Evolutionary conservation across 1,284 basidiomycete genomes (phyloP).

Genomic region (Ganoderma boninense): DNA sequence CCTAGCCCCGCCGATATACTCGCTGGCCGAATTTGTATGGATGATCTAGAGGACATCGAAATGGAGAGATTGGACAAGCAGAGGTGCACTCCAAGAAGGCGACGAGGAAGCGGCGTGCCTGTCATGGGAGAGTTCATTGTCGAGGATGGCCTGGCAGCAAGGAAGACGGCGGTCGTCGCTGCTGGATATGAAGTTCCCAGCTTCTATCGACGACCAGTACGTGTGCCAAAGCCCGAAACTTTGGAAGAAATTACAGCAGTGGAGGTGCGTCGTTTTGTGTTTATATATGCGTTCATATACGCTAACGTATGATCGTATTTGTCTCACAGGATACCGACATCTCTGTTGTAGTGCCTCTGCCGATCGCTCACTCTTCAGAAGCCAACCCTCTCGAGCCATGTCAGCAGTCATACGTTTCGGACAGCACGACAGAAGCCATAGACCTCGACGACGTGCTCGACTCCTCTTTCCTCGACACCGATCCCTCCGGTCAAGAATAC

Average conservation of each 20-base stretch:
- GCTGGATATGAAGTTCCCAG: conserved; percentile 61
- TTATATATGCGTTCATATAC: neutral
- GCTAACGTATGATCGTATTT: conserved; percentile 7
- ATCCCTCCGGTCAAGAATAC: conserved; percentile 44
- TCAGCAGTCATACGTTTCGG: conserved; percentile 38
- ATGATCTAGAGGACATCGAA: conserved; percentile 52
- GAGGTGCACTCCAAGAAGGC: conserved; percentile 32
- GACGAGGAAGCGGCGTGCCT: conserved; percentile 44
- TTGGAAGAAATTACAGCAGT: conserved; percentile 12
- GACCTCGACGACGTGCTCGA: conserved; percentile 85
- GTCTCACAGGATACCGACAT: conserved; percentile 19
- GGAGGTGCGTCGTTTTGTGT: conserved; percentile 22
- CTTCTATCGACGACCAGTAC: conserved; percentile 59
- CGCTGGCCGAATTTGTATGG: conserved; percentile 58
- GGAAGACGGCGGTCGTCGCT: conserved; percentile 69
- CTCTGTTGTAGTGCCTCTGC: conserved; percentile 15
- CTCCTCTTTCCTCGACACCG: conserved; percentile 70
- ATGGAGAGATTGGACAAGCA: conserved; percentile 45
- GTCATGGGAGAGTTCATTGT: conserved; percentile 64
- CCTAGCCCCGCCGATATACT: conserved; percentile 66
- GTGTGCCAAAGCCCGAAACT: conserved; percentile 12
- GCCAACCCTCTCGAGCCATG: conserved; percentile 33
- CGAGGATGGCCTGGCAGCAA: conserved; percentile 40
- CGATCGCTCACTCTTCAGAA: conserved; percentile 41
- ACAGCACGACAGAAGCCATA: conserved; percentile 60